Percentiles rank a stretch among this genome's conserved stretches.
These are phyloP conservation scores for Nakaseomyces delphensis DNA, from an alignment of 1,139 yeast genomes.

Conservation along the genomic window DNA sequence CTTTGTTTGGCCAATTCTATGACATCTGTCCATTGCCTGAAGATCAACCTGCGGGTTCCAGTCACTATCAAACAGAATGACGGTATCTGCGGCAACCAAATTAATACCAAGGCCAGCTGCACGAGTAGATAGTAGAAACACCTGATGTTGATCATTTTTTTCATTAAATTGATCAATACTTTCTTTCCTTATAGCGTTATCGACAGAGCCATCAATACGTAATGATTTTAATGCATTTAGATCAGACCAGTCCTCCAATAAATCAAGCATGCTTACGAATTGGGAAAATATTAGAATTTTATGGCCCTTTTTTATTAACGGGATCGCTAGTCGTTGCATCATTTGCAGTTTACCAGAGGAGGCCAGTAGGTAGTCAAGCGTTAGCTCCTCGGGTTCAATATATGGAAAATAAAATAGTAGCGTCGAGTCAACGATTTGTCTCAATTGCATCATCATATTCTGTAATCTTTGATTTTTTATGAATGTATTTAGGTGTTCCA, in stretches of 20 bases:
- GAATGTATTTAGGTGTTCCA: slow-evolving; percentile 28
- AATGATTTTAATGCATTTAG: slow-evolving; percentile 40
- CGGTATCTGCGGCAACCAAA: slow-evolving; percentile 80
- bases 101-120: slow-evolving; percentile 95
- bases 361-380: slow-evolving; percentile 34
- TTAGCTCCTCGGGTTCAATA: slow-evolving; percentile 35
- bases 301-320: slow-evolving; percentile 44
- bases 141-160: slow-evolving; percentile 29
- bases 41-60: slow-evolving; percentile 97
- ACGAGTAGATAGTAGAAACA: slow-evolving; percentile 73
- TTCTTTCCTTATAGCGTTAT: slow-evolving; percentile 55
- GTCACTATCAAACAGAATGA: slow-evolving; percentile 80
- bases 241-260: slow-evolving; percentile 64
- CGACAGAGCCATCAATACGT: slow-evolving; percentile 70
- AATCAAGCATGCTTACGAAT: slow-evolving; percentile 68
- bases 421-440: slow-evolving; percentile 81
- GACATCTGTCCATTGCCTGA: slow-evolving; percentile 94
- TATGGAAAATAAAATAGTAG: slow-evolving; percentile 78
- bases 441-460: slow-evolving; percentile 70
- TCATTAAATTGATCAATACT: slow-evolving; percentile 50
- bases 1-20: slow-evolving; percentile 78
- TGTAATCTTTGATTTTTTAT: slow-evolving; percentile 42
- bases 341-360: slow-evolving; percentile 67
- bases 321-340: slow-evolving; percentile 52
- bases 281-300: slow-evolving; percentile 77